Evolutionary conservation across 805 yeast species (phyloP), one percentile per base, ranked within the genome.

Genomic region (Clavispora phyllophila): DNA sequence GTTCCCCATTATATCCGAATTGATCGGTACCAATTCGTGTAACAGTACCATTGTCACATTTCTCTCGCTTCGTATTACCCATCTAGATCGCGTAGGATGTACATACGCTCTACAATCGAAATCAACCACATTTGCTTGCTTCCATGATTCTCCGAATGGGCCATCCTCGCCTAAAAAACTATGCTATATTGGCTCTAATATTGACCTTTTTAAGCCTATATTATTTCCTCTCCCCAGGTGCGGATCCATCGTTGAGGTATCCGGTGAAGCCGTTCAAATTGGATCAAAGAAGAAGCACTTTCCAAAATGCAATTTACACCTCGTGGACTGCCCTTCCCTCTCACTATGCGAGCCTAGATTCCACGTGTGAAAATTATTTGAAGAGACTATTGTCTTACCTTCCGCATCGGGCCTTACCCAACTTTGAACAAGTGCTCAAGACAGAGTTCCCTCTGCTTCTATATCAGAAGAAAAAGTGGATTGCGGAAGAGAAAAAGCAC

Each of bases 401-500:
- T 17, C 20, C 20, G 5, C 33, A 13, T n/a, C 33, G 33, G 20
- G 9, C 9, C 15, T 29, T 17, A 20, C 33, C 33, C 10, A 15
- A 9, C 20, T 35, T 51, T 34, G 55, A 50, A 28, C 13, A 25
- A 6, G 36, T 43, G 7, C 26, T 22, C 19, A 36, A 41, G 31
- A 42, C 26, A 35, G 26, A 48, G 19, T 46, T 56, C 39, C 55
- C 60, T 37, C 46, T 46, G n/a, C 25, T 44, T 13, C 34, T 64
- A 4, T 65, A 60, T 42, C 55, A 61, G 37, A 50, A 56, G 37
- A 53, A 50, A 27, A 49, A 54, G 37, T 65, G 68, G 64, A 22
- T 62, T 10, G 42, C 60, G 18, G 50, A 50, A 15, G 52, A 52
- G 25, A 52, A 47, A 35, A 48, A 42, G 27, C 35, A 36, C 23